A percentile compares a stretch with the other conserved stretches of the same genome.
These are phyloP conservation scores for Gleditsia sinensis DNA, from an alignment of 306 rosid species.

Conservation along the genomic window DNA sequence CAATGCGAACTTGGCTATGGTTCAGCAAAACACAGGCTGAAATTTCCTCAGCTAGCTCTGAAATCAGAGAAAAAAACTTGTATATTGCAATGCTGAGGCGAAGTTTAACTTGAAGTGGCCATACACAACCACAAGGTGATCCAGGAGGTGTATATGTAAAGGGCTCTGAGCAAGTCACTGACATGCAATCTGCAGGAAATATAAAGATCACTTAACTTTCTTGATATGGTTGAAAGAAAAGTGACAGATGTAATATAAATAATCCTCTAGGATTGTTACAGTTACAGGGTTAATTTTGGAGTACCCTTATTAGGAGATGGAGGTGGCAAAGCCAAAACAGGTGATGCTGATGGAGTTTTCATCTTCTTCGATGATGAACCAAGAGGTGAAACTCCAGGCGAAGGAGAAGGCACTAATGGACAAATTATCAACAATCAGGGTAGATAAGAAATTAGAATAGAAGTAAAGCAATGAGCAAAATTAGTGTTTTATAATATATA, in stretches of 20 bases:
- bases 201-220: slow-evolving; percentile 16
- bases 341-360: slow-evolving; percentile 65
- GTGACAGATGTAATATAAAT: background rate
- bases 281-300: slow-evolving; percentile 14
- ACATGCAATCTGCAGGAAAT: slow-evolving; percentile 69
- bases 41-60: slow-evolving; percentile 77
- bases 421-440: slow-evolving; percentile 29
- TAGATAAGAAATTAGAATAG: slow-evolving; percentile 7
- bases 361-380: slow-evolving; percentile 56
- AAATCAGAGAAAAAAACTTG: slow-evolving; percentile 74
- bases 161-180: slow-evolving; percentile 78
- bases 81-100: slow-evolving; percentile 63
- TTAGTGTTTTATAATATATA: slow-evolving; percentile 40
- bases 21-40: slow-evolving; percentile 66
- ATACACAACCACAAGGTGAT: slow-evolving; percentile 82
- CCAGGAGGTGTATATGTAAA: slow-evolving; percentile 82
- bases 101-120: slow-evolving; percentile 87
- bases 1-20: slow-evolving; percentile 84
- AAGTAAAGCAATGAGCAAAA: slow-evolving; percentile 20
- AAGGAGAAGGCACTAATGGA: slow-evolving; percentile 55
- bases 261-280: background rate
- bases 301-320: slow-evolving; percentile 88
- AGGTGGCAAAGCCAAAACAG: slow-evolving; percentile 69
- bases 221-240: slow-evolving; percentile 21
- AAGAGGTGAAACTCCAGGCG: slow-evolving; percentile 67